Conservation (phyloP, 345 rosid species). For the Crucihimalaya himalaica region DNA sequence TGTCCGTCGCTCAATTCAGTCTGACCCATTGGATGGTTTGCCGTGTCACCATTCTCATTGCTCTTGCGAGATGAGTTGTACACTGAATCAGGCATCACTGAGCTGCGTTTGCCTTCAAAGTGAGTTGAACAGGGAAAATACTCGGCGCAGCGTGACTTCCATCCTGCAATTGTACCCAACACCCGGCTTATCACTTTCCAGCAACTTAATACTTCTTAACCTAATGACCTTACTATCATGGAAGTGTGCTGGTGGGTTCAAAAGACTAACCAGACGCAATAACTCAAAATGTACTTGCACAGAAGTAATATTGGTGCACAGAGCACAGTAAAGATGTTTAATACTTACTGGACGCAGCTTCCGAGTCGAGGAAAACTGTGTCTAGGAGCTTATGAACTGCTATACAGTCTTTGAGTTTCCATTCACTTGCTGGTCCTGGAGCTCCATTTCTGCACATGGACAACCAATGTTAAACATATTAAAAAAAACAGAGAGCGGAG, state of each 20-base stretch:
- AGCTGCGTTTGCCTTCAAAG: constrained; percentile 74
- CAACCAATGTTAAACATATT: neutral
- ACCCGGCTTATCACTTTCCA: neutral
- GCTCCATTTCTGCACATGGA: constrained; percentile 56
- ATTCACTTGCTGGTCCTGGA: constrained; percentile 58
- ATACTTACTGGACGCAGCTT: constrained; percentile 81
- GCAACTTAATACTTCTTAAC: constrained; percentile 7
- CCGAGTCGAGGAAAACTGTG: constrained; percentile 54
- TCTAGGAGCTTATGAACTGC: constrained; percentile 69
- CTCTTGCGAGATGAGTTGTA: constrained; percentile 48
- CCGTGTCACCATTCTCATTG: constrained; percentile 56
- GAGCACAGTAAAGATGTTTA: constrained; percentile 7
- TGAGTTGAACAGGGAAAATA: constrained; percentile 72
- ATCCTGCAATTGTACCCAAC: constrained; percentile 54
- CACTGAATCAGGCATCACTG: constrained; percentile 53
- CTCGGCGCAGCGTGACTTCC: constrained; percentile 74
- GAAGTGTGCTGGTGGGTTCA: neutral
- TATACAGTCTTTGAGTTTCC: constrained; percentile 91
- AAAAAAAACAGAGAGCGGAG: neutral
- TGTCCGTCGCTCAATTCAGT: constrained; percentile 66
- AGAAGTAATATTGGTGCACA: neutral
- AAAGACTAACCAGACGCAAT: constrained; percentile 7
- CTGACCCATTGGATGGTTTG: constrained; percentile 46
- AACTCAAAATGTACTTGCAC: neutral
- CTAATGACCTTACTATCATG: constrained; percentile 5